Conservation (phyloP, 2,329 filamentous ascomycete genomes). For the Juglanconis oblonga region DNA sequence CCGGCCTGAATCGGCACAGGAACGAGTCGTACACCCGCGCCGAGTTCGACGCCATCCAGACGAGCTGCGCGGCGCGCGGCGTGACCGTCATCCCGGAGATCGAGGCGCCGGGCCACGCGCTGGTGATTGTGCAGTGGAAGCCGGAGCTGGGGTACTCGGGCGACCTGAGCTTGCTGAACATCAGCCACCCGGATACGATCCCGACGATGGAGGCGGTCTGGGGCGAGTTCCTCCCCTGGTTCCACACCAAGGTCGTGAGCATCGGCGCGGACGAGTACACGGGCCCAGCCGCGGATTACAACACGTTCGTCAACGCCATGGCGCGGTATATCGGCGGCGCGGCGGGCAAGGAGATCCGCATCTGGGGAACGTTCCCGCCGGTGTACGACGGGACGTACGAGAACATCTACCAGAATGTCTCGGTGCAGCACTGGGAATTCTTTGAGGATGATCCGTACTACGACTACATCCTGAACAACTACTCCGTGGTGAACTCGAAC, state of each 20-base stretch:
- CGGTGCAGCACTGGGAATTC: conserved; percentile 55
- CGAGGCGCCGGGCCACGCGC: conserved; percentile 55
- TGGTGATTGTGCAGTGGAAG: conserved; percentile 58
- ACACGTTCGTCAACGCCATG: conserved; percentile 51
- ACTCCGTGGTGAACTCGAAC: conserved; percentile 51
- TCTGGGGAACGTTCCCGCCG: conserved; percentile 56
- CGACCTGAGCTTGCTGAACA: conserved; percentile 51
- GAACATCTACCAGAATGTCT: conserved; percentile 42
- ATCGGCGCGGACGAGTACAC: conserved; percentile 57
- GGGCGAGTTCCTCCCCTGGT: conserved; percentile 53
- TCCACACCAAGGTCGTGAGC: conserved; percentile 52
- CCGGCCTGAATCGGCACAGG: conserved; percentile 44
- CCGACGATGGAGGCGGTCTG: conserved; percentile 52
- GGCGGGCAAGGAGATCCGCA: conserved; percentile 44
- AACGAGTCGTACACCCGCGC: conserved; percentile 54
- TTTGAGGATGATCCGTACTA: conserved; percentile 49
- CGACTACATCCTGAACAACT: conserved; percentile 41
- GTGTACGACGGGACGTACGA: conserved; percentile 21
- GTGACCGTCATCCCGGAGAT: conserved; percentile 59
- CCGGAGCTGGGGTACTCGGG: conserved; percentile 47
- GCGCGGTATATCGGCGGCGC: conserved; percentile 38
- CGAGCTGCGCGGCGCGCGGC: conserved; percentile 49
- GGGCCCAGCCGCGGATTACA: conserved; percentile 45
- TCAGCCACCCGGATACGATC: conserved; percentile 52
- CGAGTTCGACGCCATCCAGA: conserved; percentile 52